Percentiles rank a stretch among this genome's conserved stretches.
These are phyloP conservation scores for Coriaria nepalensis DNA, from an alignment of 306 rosid genomes.

Conservation along the genomic window DNA sequence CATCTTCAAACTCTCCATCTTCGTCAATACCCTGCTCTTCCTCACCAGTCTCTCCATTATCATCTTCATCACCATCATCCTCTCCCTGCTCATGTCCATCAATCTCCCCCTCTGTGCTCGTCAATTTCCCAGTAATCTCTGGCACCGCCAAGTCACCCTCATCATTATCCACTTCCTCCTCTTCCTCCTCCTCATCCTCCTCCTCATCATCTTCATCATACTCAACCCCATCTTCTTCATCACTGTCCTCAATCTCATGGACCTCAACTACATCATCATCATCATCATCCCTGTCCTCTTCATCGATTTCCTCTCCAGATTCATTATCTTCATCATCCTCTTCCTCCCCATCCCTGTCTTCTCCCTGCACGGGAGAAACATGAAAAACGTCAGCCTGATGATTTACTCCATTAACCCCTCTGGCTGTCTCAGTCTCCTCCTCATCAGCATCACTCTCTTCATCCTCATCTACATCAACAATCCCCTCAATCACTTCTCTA, in stretches of 20 bases:
- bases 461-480: slow-evolving; percentile 72
- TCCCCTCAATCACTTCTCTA: slow-evolving; percentile 55
- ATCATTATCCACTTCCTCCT: slow-evolving; percentile 77
- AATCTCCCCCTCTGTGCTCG: slow-evolving; percentile 73
- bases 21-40: slow-evolving; percentile 50
- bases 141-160: slow-evolving; percentile 56
- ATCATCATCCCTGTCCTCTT: slow-evolving; percentile 66
- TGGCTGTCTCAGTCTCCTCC: slow-evolving; percentile 55
- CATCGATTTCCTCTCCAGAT: slow-evolving; percentile 72
- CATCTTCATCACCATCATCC: slow-evolving; percentile 75
- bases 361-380: slow-evolving; percentile 38
- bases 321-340: slow-evolving; percentile 63
- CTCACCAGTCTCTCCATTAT: slow-evolving; percentile 75
- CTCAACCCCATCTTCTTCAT: slow-evolving; percentile 65
- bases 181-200: slow-evolving; percentile 36
- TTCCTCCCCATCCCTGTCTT: slow-evolving; percentile 32
- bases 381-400: slow-evolving; percentile 54
- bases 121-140: slow-evolving; percentile 46
- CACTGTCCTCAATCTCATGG: slow-evolving; percentile 59
- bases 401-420: slow-evolving; percentile 34
- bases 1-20: slow-evolving; percentile 59
- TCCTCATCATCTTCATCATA: slow-evolving; percentile 47
- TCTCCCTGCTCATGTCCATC: slow-evolving; percentile 93
- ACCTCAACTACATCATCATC: slow-evolving; percentile 82
- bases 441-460: slow-evolving; percentile 91